Conservation (phyloP, 208 protist genomes). For the Crithidia sp. region DNA sequence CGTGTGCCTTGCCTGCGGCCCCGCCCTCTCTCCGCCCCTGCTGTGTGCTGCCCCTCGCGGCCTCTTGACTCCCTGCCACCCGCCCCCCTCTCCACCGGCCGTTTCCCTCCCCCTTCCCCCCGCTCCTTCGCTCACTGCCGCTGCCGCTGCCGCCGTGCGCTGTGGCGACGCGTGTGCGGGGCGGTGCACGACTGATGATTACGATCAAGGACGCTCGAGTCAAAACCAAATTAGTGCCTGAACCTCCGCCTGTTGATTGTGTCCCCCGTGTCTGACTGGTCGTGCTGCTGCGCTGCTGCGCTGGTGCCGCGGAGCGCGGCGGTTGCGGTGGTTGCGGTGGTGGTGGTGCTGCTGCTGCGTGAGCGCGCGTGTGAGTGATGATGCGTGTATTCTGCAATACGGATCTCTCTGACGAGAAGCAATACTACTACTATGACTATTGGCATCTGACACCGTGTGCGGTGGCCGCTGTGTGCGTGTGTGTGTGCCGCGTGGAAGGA, state of each 20-base stretch:
- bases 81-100: no score
- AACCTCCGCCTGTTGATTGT: conserved; percentile 32
- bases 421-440: conserved; percentile 43
- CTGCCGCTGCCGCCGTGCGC: background rate
- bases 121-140: background rate
- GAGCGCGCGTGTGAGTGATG: conserved; percentile 27
- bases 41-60: background rate
- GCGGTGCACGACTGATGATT: conserved; percentile 22
- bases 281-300: conserved; percentile 8
- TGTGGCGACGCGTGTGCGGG: conserved; percentile 3
- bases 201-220: conserved; percentile 36
- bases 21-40: background rate
- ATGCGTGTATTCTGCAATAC: conserved; percentile 39
- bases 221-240: conserved; percentile 33
- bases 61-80: background rate
- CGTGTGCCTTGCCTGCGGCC: background rate
- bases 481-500: background rate
- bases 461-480: background rate
- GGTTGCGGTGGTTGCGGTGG: background rate
- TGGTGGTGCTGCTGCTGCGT: background rate
- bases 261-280: conserved; percentile 43
- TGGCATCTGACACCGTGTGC: conserved; percentile 33
- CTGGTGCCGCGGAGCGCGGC: background rate
- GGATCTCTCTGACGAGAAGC: conserved; percentile 23
- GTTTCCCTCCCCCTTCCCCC: no score